Conservation (phyloP, 345 rosid species). For the Firmiana major region DNA sequence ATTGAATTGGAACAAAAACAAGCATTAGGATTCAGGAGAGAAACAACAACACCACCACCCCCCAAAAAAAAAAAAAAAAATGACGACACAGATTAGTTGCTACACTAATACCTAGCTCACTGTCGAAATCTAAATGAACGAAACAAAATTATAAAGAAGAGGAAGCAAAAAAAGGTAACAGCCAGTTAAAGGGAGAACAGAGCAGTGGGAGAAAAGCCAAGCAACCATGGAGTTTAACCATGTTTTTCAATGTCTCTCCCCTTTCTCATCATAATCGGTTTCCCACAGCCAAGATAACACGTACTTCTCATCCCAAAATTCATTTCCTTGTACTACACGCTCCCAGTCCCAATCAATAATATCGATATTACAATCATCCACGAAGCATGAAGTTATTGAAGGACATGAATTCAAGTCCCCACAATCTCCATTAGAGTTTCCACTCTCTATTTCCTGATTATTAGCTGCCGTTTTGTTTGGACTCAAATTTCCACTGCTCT, state of each 20-base stretch:
- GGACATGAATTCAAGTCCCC: constrained; percentile 16
- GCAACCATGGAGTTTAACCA: constrained; percentile 26
- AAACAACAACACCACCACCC: not conserved
- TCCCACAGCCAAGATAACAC: constrained; percentile 27
- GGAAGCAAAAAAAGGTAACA: too few species aligned
- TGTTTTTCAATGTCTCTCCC: constrained; percentile 1
- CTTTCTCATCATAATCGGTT: constrained; percentile 5
- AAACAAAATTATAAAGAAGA: too few species aligned
- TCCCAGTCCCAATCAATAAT: constrained; percentile 36
- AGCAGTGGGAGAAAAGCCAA: constrained; percentile 46
- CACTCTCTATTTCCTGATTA: not conserved
- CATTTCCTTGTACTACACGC: constrained; percentile 17
- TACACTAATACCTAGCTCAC: not conserved
- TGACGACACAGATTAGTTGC: not conserved
- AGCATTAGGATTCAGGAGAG: not conserved
- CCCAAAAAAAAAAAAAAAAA: too few species aligned
- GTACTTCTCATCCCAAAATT: constrained; percentile 7
- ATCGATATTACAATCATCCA: constrained; percentile 1
- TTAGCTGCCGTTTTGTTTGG: not conserved
- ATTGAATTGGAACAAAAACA: not conserved
- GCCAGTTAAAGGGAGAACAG: too few species aligned
- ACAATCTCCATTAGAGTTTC: constrained; percentile 2
- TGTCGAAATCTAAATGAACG: not conserved
- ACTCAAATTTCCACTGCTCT: not conserved
- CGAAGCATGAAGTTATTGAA: constrained; percentile 22